Conservation (phyloP, 2,329 filamentous ascomycete genomes). For the Amauroascus niger region DNA sequence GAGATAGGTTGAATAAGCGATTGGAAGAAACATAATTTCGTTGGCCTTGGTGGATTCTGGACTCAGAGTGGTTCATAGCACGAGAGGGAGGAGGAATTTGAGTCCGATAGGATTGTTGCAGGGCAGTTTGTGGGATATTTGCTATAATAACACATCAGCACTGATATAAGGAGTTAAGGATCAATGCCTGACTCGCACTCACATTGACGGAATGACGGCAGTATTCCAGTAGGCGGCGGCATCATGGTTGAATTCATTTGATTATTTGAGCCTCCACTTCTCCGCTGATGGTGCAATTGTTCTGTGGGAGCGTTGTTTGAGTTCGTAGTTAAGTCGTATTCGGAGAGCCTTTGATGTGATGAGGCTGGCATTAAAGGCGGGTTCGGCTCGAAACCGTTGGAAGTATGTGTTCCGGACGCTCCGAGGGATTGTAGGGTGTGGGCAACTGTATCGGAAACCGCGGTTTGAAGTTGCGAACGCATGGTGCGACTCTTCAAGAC, state of each 20-base stretch:
- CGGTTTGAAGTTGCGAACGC: conserved; percentile 45
- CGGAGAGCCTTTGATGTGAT: conserved; percentile 21
- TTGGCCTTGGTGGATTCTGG: neutral
- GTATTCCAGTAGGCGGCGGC: conserved; percentile 24
- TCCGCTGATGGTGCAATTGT: conserved; percentile 26
- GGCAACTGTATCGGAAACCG: conserved; percentile 46
- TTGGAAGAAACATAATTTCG: conserved; percentile 9
- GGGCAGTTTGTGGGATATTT: conserved; percentile 11
- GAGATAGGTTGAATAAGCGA: conserved; percentile 8
- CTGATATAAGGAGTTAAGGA: neutral
- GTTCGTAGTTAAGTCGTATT: conserved; percentile 16
- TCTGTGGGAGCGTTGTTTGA: neutral
- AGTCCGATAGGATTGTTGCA: conserved; percentile 16
- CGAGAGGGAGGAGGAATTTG: conserved; percentile 13
- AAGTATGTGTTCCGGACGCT: conserved; percentile 17
- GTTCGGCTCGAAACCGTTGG: conserved; percentile 14
- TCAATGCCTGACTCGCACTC: conserved; percentile 9
- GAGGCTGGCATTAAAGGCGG: conserved; percentile 16
- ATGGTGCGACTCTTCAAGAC: conserved; percentile 48
- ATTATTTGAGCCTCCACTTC: conserved; percentile 30
- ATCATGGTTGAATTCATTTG: conserved; percentile 22
- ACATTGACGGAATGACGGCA: conserved; percentile 21
- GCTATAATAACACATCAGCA: conserved; percentile 11
- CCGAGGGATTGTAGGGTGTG: conserved; percentile 36
- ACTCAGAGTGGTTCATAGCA: neutral